Conservation (phyloP, 257 asterid species). For the Forsythia suspensa region DNA sequence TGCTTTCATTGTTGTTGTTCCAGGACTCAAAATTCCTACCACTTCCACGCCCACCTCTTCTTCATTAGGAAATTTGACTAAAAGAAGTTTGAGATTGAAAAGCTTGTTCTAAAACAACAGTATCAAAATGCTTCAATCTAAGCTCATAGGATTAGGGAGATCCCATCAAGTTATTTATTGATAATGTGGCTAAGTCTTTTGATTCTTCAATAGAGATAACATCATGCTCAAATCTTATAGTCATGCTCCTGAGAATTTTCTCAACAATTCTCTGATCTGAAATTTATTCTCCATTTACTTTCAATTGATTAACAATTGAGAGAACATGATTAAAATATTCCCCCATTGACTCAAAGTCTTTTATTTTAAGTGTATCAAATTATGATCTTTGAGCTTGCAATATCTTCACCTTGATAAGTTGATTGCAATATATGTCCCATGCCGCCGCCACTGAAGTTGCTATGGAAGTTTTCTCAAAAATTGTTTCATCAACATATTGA, state of each 20-base stretch:
- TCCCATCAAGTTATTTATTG: background rate
- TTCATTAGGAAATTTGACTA: background rate
- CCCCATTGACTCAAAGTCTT: background rate
- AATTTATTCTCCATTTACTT: background rate
- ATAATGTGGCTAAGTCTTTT: background rate
- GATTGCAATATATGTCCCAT: background rate
- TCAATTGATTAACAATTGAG: background rate
- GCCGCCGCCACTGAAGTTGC: too few species aligned
- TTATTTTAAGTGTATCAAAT: background rate
- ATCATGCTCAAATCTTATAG: slow-evolving; percentile 1
- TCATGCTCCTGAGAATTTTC: background rate
- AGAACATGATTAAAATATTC: background rate
- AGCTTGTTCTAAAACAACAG: background rate
- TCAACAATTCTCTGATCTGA: background rate
- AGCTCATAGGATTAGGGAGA: background rate
- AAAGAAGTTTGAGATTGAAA: background rate
- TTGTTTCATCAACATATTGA: too few species aligned
- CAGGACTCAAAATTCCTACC: background rate
- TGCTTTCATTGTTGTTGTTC: too few species aligned
- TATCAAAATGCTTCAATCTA: background rate
- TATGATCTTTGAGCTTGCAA: background rate
- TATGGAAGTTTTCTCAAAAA: too few species aligned
- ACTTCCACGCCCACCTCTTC: background rate
- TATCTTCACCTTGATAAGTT: background rate
- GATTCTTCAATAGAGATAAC: background rate